Conservation (phyloP, 164 flowering plant genomes). For the Nymphaea colorata region DNA sequence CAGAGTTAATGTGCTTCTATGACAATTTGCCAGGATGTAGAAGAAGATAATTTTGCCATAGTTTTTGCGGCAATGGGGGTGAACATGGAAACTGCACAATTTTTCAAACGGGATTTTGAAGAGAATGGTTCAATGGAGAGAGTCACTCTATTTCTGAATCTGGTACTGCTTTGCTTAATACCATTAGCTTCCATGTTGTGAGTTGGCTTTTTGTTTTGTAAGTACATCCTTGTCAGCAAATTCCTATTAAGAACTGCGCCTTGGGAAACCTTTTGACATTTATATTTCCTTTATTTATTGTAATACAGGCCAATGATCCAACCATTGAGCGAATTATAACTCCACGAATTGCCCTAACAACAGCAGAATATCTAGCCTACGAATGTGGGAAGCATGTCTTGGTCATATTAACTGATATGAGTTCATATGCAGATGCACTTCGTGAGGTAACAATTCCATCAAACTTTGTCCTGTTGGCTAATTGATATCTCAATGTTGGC, state of each 20-base stretch:
- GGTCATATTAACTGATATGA: slow-evolving; percentile 93
- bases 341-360: slow-evolving; percentile 94
- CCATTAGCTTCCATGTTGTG: background rate
- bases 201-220: too few species aligned
- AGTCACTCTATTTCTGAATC: slow-evolving; percentile 85
- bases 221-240: too few species aligned
- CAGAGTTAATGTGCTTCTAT: background rate
- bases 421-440: slow-evolving; percentile 98
- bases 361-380: slow-evolving; percentile 95
- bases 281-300: background rate
- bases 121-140: slow-evolving; percentile 99
- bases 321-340: slow-evolving; percentile 96
- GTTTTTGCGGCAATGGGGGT: slow-evolving; percentile 99
- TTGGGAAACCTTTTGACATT: too few species aligned
- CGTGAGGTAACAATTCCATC: slow-evolving; percentile 54
- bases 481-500: too few species aligned
- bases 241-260: too few species aligned
- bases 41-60: slow-evolving; percentile 96
- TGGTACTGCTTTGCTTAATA: slow-evolving; percentile 29
- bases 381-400: slow-evolving; percentile 99
- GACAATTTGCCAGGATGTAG: slow-evolving; percentile 41
- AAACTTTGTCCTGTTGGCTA: too few species aligned
- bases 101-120: slow-evolving; percentile 98
- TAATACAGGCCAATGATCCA: slow-evolving; percentile 87
- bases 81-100: slow-evolving; percentile 98